Evolutionary conservation across 352 stramenopile species (phyloP).

Genomic region (Phytophthora sp.): DNA sequence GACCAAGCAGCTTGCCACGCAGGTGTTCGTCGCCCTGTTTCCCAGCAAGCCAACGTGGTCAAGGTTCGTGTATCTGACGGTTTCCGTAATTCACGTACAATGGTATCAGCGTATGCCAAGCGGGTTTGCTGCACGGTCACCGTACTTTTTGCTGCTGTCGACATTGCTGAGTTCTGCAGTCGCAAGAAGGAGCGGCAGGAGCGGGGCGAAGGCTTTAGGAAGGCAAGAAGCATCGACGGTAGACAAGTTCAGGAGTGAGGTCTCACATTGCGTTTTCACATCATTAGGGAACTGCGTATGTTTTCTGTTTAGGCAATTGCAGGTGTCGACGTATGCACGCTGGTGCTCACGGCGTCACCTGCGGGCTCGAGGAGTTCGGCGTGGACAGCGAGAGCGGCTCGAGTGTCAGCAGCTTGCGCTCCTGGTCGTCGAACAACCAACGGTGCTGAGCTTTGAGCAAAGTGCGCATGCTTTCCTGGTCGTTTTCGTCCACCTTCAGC

Average conservation of each 20-base stretch:
- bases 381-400: conserved; percentile 59
- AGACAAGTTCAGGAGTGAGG: conserved; percentile 24
- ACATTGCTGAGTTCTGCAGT: conserved; percentile 2
- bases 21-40: conserved; percentile 57
- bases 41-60: background rate
- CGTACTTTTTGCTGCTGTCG: conserved; percentile 2
- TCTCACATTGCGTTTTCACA: conserved; percentile 13
- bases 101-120: conserved; percentile 53
- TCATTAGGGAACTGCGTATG: conserved; percentile 3
- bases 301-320: conserved; percentile 16
- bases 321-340: conserved; percentile 22
- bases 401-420: conserved; percentile 60
- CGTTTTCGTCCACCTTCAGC: conserved; percentile 57
- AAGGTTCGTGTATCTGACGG: background rate
- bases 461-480: conserved; percentile 70
- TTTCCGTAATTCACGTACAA: conserved; percentile 22
- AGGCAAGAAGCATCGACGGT: conserved; percentile 1
- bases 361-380: conserved; percentile 12
- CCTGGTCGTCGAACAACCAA: conserved; percentile 74
- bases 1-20: conserved; percentile 54
- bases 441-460: conserved; percentile 77
- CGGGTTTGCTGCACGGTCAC: conserved; percentile 37
- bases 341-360: conserved; percentile 1
- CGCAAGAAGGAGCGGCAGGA: background rate
- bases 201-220: background rate